Evolutionary conservation across 1,284 basidiomycete genomes (phyloP).

Genomic region (Leccinum colubrinum): DNA sequence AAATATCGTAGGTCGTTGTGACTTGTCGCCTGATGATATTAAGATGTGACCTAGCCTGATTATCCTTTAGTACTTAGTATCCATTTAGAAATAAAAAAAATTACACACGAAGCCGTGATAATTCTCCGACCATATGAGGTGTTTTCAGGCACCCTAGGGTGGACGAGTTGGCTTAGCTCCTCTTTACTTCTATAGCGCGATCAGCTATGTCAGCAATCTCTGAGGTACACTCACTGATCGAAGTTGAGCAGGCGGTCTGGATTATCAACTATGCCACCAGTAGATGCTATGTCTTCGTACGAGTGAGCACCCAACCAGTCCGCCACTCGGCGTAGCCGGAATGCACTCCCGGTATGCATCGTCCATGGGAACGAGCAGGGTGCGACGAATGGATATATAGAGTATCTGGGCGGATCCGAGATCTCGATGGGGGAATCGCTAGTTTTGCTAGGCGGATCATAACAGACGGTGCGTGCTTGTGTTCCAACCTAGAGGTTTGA

Average conservation of each 20-base stretch:
- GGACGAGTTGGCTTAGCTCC: slow-evolving; percentile 17
- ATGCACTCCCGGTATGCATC: slow-evolving; percentile 42
- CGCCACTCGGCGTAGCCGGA: slow-evolving; percentile 58
- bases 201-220: slow-evolving; percentile 13
- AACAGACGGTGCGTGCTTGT: slow-evolving; percentile 29
- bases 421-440: slow-evolving; percentile 27
- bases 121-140: slow-evolving; percentile 15
- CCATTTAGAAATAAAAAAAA: neutral
- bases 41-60: slow-evolving; percentile 59
- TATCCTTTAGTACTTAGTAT: slow-evolving; percentile 12
- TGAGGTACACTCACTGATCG: slow-evolving; percentile 28
- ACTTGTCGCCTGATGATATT: slow-evolving; percentile 37
- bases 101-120: slow-evolving; percentile 47
- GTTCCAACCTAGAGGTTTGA: slow-evolving; percentile 15
- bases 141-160: neutral
- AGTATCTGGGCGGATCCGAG: slow-evolving; percentile 40
- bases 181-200: slow-evolving; percentile 14
- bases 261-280: slow-evolving; percentile 38
- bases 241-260: slow-evolving; percentile 34
- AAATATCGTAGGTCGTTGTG: slow-evolving; percentile 38
- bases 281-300: slow-evolving; percentile 35
- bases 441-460: slow-evolving; percentile 36
- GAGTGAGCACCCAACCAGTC: slow-evolving; percentile 49
- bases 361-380: slow-evolving; percentile 49
- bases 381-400: slow-evolving; percentile 62